Evolutionary conservation across 106 monocot species (phyloP).

Genomic region (Cymbidium sinense): DNA sequence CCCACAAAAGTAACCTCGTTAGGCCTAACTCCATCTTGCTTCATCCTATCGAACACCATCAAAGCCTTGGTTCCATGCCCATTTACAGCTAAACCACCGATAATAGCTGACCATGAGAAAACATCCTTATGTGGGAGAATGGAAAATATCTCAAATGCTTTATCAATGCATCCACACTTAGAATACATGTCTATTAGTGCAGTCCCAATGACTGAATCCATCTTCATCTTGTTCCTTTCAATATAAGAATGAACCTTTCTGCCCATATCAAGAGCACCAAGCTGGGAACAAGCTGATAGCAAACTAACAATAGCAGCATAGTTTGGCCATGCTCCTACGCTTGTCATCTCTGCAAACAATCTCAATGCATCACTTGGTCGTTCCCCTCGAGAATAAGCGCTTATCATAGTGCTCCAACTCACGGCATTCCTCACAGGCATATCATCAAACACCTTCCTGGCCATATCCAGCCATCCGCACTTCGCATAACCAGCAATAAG

Average conservation of each 20-base stretch:
- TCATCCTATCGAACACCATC: conserved; percentile 45
- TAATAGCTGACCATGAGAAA: conserved; percentile 40
- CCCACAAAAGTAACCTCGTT: conserved; percentile 53
- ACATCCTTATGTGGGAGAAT: conserved; percentile 24
- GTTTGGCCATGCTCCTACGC: conserved; percentile 14
- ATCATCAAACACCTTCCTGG: conserved; percentile 28
- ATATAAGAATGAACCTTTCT: conserved; percentile 28
- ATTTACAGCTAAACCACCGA: conserved; percentile 44
- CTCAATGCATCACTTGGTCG: conserved; percentile 32
- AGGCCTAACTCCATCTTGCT: conserved; percentile 32
- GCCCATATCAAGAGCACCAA: conserved; percentile 33
- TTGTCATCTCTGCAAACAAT: conserved; percentile 33
- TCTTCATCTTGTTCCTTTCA: conserved; percentile 34
- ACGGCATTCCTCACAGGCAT: conserved; percentile 35
- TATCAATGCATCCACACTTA: conserved; percentile 41
- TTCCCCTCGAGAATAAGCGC: conserved; percentile 28
- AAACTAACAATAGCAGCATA: conserved; percentile 34
- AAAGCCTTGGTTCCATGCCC: conserved; percentile 39
- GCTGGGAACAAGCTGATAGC: conserved; percentile 37
- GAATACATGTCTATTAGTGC: conserved; percentile 51
- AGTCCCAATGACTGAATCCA: conserved; percentile 34
- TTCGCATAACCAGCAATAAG: conserved; percentile 41
- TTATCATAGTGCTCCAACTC: conserved; percentile 60
- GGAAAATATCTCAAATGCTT: conserved; percentile 19
- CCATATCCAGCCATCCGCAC: conserved; percentile 18